These are phyloP conservation scores for Auxenochlorella protothecoides DNA, from an alignment of 139 green algal genomes.

Conservation along the genomic window DNA sequence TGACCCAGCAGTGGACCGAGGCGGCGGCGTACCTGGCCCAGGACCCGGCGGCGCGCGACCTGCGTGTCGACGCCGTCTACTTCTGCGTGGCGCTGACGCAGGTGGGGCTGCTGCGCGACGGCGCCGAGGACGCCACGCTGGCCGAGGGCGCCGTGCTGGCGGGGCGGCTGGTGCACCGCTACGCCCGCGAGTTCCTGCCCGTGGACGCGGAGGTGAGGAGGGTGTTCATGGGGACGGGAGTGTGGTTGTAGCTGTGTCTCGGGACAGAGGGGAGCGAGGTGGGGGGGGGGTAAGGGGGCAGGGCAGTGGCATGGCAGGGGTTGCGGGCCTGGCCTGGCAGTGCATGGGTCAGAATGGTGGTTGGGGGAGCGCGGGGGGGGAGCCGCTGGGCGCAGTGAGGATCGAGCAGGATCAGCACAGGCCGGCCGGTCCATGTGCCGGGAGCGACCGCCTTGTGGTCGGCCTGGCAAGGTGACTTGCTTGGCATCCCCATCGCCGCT, in stretches of 20 bases:
- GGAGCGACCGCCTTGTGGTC: no score
- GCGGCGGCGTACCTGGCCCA: constrained; percentile 34
- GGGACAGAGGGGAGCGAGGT: no score
- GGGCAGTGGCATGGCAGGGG: no score
- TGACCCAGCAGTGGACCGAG: constrained; percentile 56
- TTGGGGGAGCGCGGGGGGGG: not conserved
- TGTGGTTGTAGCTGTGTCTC: not conserved
- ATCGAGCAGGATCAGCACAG: no score
- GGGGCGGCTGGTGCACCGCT: constrained; percentile 33
- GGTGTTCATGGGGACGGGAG: not conserved
- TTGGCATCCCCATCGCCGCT: not conserved
- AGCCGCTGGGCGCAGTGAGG: not conserved
- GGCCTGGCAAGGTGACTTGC: no score
- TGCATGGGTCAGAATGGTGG: no score
- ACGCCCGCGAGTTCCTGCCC: constrained; percentile 44
- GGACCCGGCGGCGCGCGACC: constrained; percentile 36
- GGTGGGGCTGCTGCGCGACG: not conserved
- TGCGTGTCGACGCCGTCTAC: constrained; percentile 60
- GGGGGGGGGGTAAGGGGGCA: not conserved
- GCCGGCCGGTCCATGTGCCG: no score
- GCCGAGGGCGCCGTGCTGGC: constrained; percentile 15
- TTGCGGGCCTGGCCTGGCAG: no score
- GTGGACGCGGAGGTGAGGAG: constrained; percentile 14
- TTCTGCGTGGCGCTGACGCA: constrained; percentile 35
- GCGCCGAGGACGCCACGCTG: no score